phyloP scores from a whole-genome alignment of 441 rosid genomes.

The Erodium trifolium region DNA sequence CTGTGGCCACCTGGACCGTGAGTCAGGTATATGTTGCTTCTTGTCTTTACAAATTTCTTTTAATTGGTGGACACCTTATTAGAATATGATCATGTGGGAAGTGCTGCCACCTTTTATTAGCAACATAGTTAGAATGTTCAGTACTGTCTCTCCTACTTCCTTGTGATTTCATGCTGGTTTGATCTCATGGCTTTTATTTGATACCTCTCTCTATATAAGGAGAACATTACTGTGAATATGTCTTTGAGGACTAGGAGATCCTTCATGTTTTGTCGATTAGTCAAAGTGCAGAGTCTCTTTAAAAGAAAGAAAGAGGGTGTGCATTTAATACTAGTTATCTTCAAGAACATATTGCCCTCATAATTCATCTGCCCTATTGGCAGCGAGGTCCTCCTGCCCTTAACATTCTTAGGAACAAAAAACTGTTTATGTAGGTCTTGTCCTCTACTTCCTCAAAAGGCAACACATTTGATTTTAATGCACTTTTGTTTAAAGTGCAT shows the following conservation, averaged over 20 bases:
- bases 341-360: not conserved
- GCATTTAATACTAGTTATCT: not conserved
- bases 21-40: slow-evolving; percentile 17
- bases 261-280: too few relatives aligned
- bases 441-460: too few relatives aligned
- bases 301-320: not conserved
- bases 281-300: not conserved
- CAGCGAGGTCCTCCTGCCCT: too few relatives aligned
- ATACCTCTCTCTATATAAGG: not conserved
- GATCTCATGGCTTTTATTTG: not conserved
- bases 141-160: not conserved
- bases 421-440: too few relatives aligned
- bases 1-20: slow-evolving; percentile 23
- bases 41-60: not conserved
- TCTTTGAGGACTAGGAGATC: too few relatives aligned
- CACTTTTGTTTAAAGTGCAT: too few relatives aligned
- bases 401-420: too few relatives aligned
- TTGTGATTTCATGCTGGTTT: not conserved
- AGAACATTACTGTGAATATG: not conserved
- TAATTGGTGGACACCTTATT: not conserved
- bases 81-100: not conserved
- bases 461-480: too few relatives aligned
- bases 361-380: slow-evolving; percentile 1
- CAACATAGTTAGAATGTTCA: not conserved
- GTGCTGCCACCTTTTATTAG: not conserved